Base-by-base conservation (phyloP, 768 basidiomycete species). In the Hemileccinum impolitum region DNA sequence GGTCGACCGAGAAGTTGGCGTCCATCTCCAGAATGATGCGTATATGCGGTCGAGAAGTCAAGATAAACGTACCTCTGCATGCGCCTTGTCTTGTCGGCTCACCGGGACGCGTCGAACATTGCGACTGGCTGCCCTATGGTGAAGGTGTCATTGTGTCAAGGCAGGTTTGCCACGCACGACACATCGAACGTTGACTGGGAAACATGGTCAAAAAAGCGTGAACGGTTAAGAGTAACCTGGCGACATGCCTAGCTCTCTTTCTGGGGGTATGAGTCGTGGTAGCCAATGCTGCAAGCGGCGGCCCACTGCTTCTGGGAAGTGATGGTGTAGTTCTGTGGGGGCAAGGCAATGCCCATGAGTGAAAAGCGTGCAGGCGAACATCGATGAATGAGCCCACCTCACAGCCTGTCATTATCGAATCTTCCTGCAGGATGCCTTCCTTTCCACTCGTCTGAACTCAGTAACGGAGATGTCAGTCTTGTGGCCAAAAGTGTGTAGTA, bases 131-230 rank as follows among this genome's bases (percentile, higher is more conserved):
- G 95, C 95, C 61, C 95, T 77, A 39, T 96, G 78, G 25, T 95
- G 81, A 19, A 99, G 76, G 68, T 94, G 90, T n/a, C n/a, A n/a
- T n/a, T n/a, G n/a, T n/a, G n/a, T 15, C 95, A 81, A 11, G 95
- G 95, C 7, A 98, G 78, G 87, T 84, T 68, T 99, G 95, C 84
- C 94, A 99, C 5, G 84, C 89, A 50, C 94, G 77, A 48, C 87
- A 83, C 0, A 87, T 89, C 15, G 86, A 79, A 56, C 77, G 78
- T 8, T 75, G 75, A 47, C 90, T 94, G 52, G 5, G 47, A 43
- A 25, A 4, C 2, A 14, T 1, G 13, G 35, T 60, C 46, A 55
- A 32, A 11, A 44, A 23, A 15, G 6, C 0, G 7, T 12, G 3
- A 11, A 26, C 0, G 3, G 3, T n/a, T 3, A n/a, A n/a, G n/a